Evolutionary conservation across 345 rosid genomes (phyloP).

Genomic region (Murraya koenigii): DNA sequence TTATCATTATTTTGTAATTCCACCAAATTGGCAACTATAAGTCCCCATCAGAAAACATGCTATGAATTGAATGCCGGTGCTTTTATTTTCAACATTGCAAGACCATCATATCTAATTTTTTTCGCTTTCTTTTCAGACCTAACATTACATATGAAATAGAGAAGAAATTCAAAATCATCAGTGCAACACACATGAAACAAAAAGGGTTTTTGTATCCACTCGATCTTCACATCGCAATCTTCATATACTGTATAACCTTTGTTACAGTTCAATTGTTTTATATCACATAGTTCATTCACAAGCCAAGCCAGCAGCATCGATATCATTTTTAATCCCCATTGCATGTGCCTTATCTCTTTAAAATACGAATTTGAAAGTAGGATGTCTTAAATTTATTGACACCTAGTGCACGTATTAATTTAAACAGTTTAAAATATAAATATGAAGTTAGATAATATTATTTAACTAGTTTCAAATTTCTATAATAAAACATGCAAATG

Average conservation of each 20-base stretch:
- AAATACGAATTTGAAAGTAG: too few relatives aligned
- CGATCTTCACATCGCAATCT: not conserved
- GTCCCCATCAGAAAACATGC: not conserved
- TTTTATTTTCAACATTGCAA: not conserved
- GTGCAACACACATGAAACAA: not conserved
- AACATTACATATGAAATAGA: not conserved
- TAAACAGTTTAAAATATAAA: too few relatives aligned
- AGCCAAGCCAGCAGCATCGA: not conserved
- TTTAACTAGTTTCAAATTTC: too few relatives aligned
- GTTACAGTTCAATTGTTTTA: not conserved
- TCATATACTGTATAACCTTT: not conserved
- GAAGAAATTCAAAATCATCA: not conserved
- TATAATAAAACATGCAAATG: too few relatives aligned
- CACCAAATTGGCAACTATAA: not conserved
- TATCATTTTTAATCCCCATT: too few relatives aligned
- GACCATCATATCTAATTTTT: not conserved
- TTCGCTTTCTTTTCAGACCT: not conserved
- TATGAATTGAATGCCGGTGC: slow-evolving; percentile 20
- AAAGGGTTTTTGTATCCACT: not conserved
- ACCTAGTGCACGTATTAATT: too few relatives aligned
- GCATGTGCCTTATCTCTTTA: too few relatives aligned
- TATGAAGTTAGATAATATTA: too few relatives aligned
- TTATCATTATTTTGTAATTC: not conserved
- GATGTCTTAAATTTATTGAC: too few relatives aligned
- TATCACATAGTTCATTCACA: not conserved